Base-by-base conservation (phyloP, 1,139 yeast genomes). In the Suhomyces ambrosiae region DNA sequence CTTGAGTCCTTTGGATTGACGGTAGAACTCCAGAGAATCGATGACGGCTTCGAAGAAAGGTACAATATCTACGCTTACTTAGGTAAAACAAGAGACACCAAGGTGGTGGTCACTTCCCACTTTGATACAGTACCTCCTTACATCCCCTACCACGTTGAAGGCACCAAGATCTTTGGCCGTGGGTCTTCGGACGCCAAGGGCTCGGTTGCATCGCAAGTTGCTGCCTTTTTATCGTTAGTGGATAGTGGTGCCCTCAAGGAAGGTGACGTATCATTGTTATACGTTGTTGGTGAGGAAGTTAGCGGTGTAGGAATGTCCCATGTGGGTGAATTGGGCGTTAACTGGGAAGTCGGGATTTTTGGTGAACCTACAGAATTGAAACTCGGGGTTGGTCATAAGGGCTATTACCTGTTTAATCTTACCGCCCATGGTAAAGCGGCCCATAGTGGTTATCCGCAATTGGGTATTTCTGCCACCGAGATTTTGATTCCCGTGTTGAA, bases 291-390 rank as follows among this genome's bases (percentile, higher is more conserved):
- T 4, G 90, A 83, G 56, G 90, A 84, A 52, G 66, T 69, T 22
- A 74, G 72, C 27, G 89, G 89, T 11, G 33, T 41, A 3, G 89
- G 90, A 12, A 82, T 82, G 86, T 50, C 45, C 22, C 46, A 54
- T 19, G 84, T 76, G 2, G 45, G 52, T 34, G 50, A 59, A 28
- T 52, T 79, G 32, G 70, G 68, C 19, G 73, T 72, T 9, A 53
- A 58, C 2, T 83, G 87, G 86, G 77, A 76, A 5, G 52, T 74
- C 4, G 88, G 76, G 16, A 72, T 83, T 30, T 82, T 82, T 57
- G 89, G 89, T 10, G 90, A 83, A 53, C 89, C 90, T 13, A 82
- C 90, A 0, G 88, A 82, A 47, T 64, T 74, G 53, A 80, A 79
- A 50, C 65, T 83, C 16, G 87, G 86, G 2, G 76, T 76, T 5